phyloP scores from a whole-genome alignment of 2,329 filamentous ascomycete species.

The Hyphodiscus sp. region DNA sequence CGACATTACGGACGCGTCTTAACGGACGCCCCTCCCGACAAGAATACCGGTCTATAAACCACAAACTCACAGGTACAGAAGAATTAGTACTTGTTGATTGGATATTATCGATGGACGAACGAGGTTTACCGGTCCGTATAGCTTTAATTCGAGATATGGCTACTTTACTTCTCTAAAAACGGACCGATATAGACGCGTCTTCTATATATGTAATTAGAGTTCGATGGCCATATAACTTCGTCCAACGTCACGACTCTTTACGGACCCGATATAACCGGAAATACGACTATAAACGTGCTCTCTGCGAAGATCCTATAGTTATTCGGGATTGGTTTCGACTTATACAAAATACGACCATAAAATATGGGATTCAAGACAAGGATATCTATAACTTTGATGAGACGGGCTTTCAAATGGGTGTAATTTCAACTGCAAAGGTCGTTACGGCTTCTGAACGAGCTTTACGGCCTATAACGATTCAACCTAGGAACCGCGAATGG shows the following conservation, averaged over 20 bases:
- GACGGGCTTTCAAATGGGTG: conserved; percentile 21
- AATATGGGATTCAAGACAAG: conserved; percentile 9
- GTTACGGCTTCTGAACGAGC: conserved; percentile 15
- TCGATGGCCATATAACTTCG: too few species aligned
- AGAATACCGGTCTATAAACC: neutral
- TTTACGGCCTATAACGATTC: conserved; percentile 6
- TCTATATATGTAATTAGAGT: too few species aligned
- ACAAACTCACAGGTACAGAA: neutral
- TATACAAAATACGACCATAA: conserved; percentile 8
- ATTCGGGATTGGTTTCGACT: conserved; percentile 1
- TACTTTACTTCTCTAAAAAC: neutral
- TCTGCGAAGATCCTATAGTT: neutral
- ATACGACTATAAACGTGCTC: neutral
- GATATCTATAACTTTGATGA: too few species aligned
- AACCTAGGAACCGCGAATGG: conserved; percentile 25
- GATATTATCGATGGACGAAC: neutral
- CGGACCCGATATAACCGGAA: conserved; percentile 1
- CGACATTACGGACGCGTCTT: neutral
- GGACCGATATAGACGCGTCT: neutral
- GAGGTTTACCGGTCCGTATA: neutral
- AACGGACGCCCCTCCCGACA: neutral
- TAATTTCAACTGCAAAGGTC: conserved; percentile 16
- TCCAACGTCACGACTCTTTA: neutral
- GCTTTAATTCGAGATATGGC: neutral
- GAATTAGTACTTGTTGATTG: neutral